Percentiles rank a stretch among this genome's conserved stretches.
Conservation (phyloP, 2,329 filamentous ascomycete genomes). For the Trichoderma sp. region DNA sequence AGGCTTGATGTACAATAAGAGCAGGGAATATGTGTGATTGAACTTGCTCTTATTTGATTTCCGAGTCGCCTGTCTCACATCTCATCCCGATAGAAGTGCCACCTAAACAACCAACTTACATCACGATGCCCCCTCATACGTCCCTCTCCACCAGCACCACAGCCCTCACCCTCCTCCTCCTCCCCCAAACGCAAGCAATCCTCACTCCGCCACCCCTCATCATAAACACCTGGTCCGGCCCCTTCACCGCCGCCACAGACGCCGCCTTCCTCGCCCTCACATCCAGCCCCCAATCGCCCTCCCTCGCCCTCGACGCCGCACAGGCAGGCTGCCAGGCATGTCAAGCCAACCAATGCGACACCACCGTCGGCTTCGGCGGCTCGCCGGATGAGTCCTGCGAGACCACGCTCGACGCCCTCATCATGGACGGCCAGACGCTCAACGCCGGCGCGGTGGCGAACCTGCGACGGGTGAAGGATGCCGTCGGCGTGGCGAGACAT, state of each 20-base stretch:
- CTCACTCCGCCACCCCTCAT: conserved; percentile 47
- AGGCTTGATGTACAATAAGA: no score
- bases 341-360: conserved; percentile 56
- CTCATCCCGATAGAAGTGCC: neutral
- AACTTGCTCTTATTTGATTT: neutral
- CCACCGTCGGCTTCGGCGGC: conserved; percentile 57
- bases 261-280: conserved; percentile 49
- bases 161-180: conserved; percentile 29
- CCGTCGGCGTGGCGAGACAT: conserved; percentile 52
- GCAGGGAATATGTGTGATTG: no score
- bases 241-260: conserved; percentile 56
- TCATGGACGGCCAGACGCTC: conserved; percentile 59
- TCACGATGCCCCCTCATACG: neutral
- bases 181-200: neutral
- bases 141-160: conserved; percentile 12
- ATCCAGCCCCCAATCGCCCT: conserved; percentile 5
- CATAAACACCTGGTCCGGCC: conserved; percentile 58
- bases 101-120: neutral
- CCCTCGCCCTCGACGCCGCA: conserved; percentile 54
- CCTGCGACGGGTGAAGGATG: conserved; percentile 52
- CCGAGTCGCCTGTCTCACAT: neutral
- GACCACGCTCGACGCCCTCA: conserved; percentile 61
- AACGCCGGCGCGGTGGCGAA: conserved; percentile 57
- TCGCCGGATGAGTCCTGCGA: conserved; percentile 59
- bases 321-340: conserved; percentile 55